Percentiles rank a stretch among this genome's conserved stretches.
Evolutionary conservation across 2,329 filamentous ascomycete species (phyloP).

Genomic region (Apiospora hydei): DNA sequence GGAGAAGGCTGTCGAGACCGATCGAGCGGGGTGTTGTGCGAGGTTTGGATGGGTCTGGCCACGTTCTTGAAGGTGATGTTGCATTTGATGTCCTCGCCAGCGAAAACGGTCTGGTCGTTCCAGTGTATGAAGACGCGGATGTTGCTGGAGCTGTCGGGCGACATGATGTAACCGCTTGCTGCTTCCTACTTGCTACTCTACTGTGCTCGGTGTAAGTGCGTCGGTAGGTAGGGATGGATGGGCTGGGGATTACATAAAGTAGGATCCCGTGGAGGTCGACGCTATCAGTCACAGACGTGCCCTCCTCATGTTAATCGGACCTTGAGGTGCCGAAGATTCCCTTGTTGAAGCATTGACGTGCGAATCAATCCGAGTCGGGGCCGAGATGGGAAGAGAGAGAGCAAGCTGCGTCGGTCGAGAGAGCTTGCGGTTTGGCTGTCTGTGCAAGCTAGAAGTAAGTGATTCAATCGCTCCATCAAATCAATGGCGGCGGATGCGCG

Average conservation of each 20-base stretch:
- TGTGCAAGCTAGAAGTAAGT: not conserved
- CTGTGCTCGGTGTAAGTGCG: constrained; percentile 18
- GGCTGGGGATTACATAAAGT: constrained; percentile 1
- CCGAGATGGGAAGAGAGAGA: not conserved
- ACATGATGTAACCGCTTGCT: constrained; percentile 47
- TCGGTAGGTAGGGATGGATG: not conserved
- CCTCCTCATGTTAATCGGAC: constrained; percentile 24
- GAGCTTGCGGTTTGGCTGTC: not conserved
- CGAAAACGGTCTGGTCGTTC: constrained; percentile 93
- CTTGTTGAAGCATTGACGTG: constrained; percentile 24
- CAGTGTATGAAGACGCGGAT: constrained; percentile 96
- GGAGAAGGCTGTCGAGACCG: constrained; percentile 51
- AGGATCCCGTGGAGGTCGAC: not conserved
- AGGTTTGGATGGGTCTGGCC: constrained; percentile 48
- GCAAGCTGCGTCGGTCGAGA: constrained; percentile 1
- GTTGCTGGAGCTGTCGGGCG: constrained; percentile 64
- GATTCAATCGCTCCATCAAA: constrained; percentile 6
- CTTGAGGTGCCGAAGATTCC: not conserved
- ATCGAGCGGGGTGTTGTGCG: constrained; percentile 39
- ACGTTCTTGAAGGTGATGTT: constrained; percentile 96
- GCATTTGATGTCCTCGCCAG: constrained; percentile 94
- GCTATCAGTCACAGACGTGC: constrained; percentile 20
- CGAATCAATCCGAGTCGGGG: not conserved
- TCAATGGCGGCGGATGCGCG: not conserved
- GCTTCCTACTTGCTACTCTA: constrained; percentile 11